phyloP scores from a whole-genome alignment of 768 basidiomycete genomes.

The Dictyophora rubrovolvata region DNA sequence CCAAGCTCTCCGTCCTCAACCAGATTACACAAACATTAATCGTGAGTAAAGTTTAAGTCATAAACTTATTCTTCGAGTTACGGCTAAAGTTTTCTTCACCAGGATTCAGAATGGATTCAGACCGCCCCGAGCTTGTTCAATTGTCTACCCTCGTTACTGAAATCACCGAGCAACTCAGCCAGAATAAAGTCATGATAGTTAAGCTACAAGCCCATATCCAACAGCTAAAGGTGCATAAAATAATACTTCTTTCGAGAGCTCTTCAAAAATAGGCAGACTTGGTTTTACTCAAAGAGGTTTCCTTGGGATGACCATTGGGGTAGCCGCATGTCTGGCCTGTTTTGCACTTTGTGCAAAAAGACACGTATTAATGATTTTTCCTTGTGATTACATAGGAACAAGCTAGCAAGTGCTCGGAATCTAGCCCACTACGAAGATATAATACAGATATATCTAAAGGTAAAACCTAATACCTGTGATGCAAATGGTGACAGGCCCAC shows the following conservation, averaged over 20 bases:
- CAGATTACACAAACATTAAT: too few relatives aligned
- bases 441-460: slow-evolving; percentile 85
- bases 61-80: too few relatives aligned
- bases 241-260: neutral
- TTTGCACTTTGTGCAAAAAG: too few relatives aligned
- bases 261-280: neutral
- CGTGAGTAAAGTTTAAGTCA: too few relatives aligned
- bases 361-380: slow-evolving; percentile 6
- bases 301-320: too few relatives aligned
- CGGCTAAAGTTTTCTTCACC: too few relatives aligned
- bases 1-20: too few relatives aligned
- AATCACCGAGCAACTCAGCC: slow-evolving; percentile 70
- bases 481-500: neutral
- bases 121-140: slow-evolving; percentile 47
- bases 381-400: slow-evolving; percentile 44
- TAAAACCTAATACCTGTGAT: slow-evolving; percentile 15
- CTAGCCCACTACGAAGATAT: slow-evolving; percentile 71
- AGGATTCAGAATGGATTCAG: slow-evolving; percentile 9
- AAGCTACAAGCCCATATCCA: slow-evolving; percentile 60
- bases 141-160: slow-evolving; percentile 76
- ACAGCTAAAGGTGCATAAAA: slow-evolving; percentile 55
- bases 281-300: neutral
- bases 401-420: slow-evolving; percentile 58
- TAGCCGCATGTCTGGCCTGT: too few relatives aligned
- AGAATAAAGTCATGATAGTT: slow-evolving; percentile 67